A percentile compares a stretch with the other conserved stretches of the same genome.
Conservation (phyloP, 441 rosid species). For the Corymbia citriodora region DNA sequence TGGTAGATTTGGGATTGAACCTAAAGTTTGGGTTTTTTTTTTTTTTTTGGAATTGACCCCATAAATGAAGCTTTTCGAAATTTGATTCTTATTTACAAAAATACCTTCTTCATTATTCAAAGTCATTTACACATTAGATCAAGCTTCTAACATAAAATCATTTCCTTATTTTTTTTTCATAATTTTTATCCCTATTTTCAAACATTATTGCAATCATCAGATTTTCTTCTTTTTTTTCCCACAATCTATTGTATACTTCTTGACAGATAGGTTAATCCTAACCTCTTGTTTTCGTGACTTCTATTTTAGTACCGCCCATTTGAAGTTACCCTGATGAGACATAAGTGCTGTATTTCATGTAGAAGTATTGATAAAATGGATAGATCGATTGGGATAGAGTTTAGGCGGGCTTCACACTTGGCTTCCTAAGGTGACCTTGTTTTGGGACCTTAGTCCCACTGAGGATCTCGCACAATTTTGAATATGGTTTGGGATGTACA, state of each 20-base stretch:
- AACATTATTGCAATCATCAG: neutral
- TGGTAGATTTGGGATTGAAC: too few species aligned
- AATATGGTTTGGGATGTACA: neutral
- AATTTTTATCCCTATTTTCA: neutral
- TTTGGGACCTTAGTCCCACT: neutral
- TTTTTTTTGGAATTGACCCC: too few species aligned
- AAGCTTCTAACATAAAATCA: neutral
- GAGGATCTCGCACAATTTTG: neutral
- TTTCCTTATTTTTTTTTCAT: neutral
- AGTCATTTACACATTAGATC: neutral
- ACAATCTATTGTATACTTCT: neutral
- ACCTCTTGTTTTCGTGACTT: neutral
- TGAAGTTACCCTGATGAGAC: neutral
- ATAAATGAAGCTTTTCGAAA: neutral
- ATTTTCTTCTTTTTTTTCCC: neutral
- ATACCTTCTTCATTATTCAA: neutral
- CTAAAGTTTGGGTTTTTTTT: too few species aligned
- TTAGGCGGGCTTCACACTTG: neutral
- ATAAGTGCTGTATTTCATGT: neutral
- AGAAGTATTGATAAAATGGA: neutral
- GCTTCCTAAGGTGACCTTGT: neutral
- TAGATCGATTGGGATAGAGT: neutral
- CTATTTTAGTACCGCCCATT: neutral
- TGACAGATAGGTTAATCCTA: neutral
- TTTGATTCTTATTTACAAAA: neutral